Base-by-base conservation (phyloP, 2,329 filamentous ascomycete species). In the Aspergillus sp. region DNA sequence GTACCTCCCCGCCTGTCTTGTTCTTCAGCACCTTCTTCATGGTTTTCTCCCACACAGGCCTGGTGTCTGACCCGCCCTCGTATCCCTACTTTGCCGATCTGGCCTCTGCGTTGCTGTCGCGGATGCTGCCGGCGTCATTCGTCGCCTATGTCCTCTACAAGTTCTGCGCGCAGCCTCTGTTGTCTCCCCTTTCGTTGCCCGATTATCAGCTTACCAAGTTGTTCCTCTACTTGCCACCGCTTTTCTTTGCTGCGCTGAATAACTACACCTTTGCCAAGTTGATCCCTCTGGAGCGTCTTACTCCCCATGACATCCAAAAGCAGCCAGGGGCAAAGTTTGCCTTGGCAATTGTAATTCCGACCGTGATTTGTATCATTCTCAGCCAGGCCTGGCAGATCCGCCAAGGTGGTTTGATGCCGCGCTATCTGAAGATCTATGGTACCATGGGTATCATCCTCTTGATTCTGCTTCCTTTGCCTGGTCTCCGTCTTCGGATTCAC, bases 281-380 rank as follows among this genome's bases (percentile, higher is more conserved):
- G 70, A 96, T 98, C 52, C 93, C 93, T 0, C 93, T 98, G 55
- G 83, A 90, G 66, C 85, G 93, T 2, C 77, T 98, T n/a, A 97
- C 88, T 7, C 83, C 85, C 0, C 89, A 94, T 64, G 93, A 98
- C 62, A 81, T 98, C 39, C 73, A 85, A 43, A 85, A 90, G 57
- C 90, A 98, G 62, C 91, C 93, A 0, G 93, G 93, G 6, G 93
- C 91, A 0, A 84, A 88, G 48, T 79, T 87, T 1, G 91, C 93
- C 0, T 73, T 98, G 43, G 81, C 87, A 41, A 78, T 88, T 48
- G 86, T 98, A 51, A 74, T 96, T 33, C 74, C 88, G 5, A 66
- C 84, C 2, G 76, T 98, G 4, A 69, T 84, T 47, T 67, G 70
- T 51, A 84, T 95, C 51, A 78, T 85, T 7, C 70, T 85, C 2